Conservation (phyloP, 805 yeast genomes). For the Myxozyma sirexii region DNA sequence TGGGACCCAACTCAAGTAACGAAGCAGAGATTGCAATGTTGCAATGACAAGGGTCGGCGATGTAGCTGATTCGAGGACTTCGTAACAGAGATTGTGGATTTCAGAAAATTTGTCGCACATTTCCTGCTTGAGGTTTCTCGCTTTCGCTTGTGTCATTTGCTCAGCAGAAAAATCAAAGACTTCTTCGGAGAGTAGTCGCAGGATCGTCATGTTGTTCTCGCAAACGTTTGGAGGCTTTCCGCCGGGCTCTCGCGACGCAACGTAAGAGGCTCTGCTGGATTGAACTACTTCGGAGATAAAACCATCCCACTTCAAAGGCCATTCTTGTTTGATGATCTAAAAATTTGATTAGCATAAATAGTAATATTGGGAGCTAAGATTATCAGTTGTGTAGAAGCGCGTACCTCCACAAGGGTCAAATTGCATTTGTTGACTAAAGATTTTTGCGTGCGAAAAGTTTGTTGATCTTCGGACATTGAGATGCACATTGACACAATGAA, state of each 20-base stretch:
- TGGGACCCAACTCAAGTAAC: conserved; percentile 95
- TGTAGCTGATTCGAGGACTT: conserved; percentile 86
- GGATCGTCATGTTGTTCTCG: conserved; percentile 94
- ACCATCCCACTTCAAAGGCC: conserved; percentile 99
- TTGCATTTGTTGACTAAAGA: conserved; percentile 91
- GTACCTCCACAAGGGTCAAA: conserved; percentile 69
- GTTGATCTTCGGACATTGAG: conserved; percentile 82
- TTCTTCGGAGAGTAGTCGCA: conserved; percentile 88
- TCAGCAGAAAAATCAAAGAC: conserved; percentile 95
- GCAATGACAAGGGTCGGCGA: conserved; percentile 81
- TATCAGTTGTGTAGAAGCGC: no score
- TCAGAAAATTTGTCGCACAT: conserved; percentile 91
- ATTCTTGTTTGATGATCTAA: conserved; percentile 92
- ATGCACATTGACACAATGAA: conserved; percentile 93
- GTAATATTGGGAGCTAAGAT: no score
- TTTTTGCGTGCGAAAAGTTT: conserved; percentile 67
- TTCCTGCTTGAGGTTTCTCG: conserved; percentile 75
- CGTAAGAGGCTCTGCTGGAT: conserved; percentile 75
- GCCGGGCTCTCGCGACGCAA: conserved; percentile 11
- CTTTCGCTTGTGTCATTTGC: conserved; percentile 95
- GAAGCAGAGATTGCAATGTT: conserved; percentile 77
- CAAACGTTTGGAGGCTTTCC: conserved; percentile 63
- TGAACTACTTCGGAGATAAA: conserved; percentile 91
- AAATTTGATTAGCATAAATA: not conserved
- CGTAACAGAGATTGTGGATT: conserved; percentile 89